These are phyloP conservation scores for Powellomyces hirtus DNA, from an alignment of 192 early-diverging fungal genomes.

Conservation along the genomic window DNA sequence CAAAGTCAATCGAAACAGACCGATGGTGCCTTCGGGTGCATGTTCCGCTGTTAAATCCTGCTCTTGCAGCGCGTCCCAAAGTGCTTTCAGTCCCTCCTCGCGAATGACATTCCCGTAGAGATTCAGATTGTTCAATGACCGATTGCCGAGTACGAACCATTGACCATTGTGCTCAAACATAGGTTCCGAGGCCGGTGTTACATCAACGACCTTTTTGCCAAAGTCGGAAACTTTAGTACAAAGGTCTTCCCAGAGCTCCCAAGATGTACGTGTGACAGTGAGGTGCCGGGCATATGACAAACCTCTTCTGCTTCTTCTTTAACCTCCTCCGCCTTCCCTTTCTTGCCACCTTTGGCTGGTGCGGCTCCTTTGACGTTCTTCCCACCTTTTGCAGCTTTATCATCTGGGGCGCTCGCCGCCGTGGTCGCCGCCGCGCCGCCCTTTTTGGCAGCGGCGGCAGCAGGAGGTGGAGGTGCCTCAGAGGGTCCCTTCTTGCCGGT, in stretches of 20 bases:
- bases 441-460: conserved; percentile 23
- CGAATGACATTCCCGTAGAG: conserved; percentile 40
- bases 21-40: conserved; percentile 6
- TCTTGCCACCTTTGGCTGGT: conserved; percentile 37
- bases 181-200: conserved; percentile 34
- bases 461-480: not conserved
- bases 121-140: conserved; percentile 49
- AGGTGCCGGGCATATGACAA: not conserved
- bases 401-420: not conserved
- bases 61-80: conserved; percentile 43
- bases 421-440: conserved; percentile 12
- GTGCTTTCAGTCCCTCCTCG: conserved; percentile 36
- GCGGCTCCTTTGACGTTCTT: not conserved
- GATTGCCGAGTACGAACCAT: conserved; percentile 50
- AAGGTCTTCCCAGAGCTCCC: too few relatives aligned
- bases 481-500: conserved; percentile 33
- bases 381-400: not conserved
- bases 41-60: conserved; percentile 45
- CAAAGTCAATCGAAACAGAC: conserved; percentile 6
- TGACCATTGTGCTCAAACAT: conserved; percentile 56
- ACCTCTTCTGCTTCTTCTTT: conserved; percentile 56
- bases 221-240: not conserved
- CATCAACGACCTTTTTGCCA: not conserved
- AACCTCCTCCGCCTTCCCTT: conserved; percentile 49
- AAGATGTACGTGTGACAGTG: too few relatives aligned